phyloP scores from a whole-genome alignment of 1,284 basidiomycete species.

The Marasmius fiardii region DNA sequence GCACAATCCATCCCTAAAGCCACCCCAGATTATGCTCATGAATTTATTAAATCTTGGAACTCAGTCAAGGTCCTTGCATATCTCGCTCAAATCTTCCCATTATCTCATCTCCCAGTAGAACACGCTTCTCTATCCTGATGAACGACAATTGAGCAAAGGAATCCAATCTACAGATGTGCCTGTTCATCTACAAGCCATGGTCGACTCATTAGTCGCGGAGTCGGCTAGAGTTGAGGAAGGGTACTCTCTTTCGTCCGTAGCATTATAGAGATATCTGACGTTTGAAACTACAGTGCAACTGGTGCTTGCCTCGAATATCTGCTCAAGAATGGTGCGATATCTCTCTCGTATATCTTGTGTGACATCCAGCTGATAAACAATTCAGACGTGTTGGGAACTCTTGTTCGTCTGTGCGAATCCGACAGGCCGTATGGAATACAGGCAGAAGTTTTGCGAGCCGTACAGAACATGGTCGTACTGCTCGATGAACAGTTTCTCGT shows the following conservation, averaged over 20 bases:
- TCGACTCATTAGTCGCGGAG: slow-evolving; percentile 86
- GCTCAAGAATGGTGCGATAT: slow-evolving; percentile 72
- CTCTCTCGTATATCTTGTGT: slow-evolving; percentile 1
- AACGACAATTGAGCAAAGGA: slow-evolving; percentile 76
- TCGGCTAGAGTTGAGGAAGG: slow-evolving; percentile 80
- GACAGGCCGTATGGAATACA: slow-evolving; percentile 86
- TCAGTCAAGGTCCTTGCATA: slow-evolving; percentile 54
- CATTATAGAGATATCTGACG: slow-evolving; percentile 1
- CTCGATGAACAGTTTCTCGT: slow-evolving; percentile 90
- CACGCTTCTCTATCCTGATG: slow-evolving; percentile 76
- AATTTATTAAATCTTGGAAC: slow-evolving; percentile 74
- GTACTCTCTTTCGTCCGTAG: slow-evolving; percentile 42
- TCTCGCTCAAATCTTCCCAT: background rate
- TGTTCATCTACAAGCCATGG: slow-evolving; percentile 73
- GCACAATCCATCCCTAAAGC: slow-evolving; percentile 49
- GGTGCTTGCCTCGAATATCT: slow-evolving; percentile 90
- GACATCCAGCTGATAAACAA: slow-evolving; percentile 6
- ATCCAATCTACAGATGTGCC: slow-evolving; percentile 84
- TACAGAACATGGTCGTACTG: slow-evolving; percentile 86
- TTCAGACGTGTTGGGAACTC: slow-evolving; percentile 74
- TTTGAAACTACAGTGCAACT: slow-evolving; percentile 54
- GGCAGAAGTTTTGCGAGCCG: slow-evolving; percentile 78
- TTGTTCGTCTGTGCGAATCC: slow-evolving; percentile 82
- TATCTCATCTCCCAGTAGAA: slow-evolving; percentile 40
- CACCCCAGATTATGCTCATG: slow-evolving; percentile 59